Conservation (phyloP, 441 rosid genomes). For the Pelargonium myrrhifolium region DNA sequence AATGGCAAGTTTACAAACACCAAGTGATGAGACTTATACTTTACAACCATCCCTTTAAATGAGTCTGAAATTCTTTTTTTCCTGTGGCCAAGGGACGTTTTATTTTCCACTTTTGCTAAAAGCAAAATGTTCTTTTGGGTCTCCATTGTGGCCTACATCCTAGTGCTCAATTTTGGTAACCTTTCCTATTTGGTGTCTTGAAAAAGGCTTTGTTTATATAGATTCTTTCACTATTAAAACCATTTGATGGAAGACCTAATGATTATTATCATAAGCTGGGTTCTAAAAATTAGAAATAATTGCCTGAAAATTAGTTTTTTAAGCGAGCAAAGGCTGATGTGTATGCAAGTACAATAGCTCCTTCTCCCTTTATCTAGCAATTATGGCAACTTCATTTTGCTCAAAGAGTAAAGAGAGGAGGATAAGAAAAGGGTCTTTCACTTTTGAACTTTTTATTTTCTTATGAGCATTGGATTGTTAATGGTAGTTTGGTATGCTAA, state of each 20-base stretch:
- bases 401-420: background rate
- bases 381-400: background rate
- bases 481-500: background rate
- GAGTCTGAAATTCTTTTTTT: conserved; percentile 23
- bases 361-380: conserved; percentile 12
- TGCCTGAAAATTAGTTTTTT: conserved; percentile 20
- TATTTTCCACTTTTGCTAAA: conserved; percentile 26
- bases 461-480: background rate
- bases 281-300: conserved; percentile 37
- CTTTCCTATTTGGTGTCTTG: conserved; percentile 35
- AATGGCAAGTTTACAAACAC: conserved; percentile 24
- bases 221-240: conserved; percentile 18
- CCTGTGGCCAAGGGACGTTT: conserved; percentile 31
- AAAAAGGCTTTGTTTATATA: conserved; percentile 25
- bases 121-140: conserved; percentile 41
- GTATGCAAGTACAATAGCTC: conserved; percentile 18
- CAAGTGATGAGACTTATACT: conserved; percentile 28
- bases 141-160: conserved; percentile 66
- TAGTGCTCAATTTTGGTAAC: conserved; percentile 44
- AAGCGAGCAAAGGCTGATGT: conserved; percentile 17
- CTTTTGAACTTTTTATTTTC: background rate
- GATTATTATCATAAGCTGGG: conserved; percentile 37
- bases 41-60: conserved; percentile 34
- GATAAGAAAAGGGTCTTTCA: conserved; percentile 6
- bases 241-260: conserved; percentile 24